Percentiles rank a stretch among this genome's conserved stretches.
phyloP scores from a whole-genome alignment of 768 basidiomycete genomes.

The Auriscalpium orientale region DNA sequence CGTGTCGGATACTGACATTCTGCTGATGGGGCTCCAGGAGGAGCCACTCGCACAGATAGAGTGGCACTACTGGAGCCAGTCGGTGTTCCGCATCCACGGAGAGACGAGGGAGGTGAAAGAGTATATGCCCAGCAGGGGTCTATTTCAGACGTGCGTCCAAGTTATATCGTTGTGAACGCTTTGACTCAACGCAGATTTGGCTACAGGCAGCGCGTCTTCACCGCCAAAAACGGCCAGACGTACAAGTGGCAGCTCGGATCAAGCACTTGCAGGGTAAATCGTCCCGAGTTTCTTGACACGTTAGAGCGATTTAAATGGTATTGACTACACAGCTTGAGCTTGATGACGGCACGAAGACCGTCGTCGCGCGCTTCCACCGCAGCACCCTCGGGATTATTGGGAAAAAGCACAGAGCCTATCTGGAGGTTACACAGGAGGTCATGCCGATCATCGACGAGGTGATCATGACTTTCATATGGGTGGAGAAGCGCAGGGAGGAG shows the following conservation, averaged over 20 bases:
- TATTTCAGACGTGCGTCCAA: background rate
- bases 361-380: background rate
- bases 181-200: background rate
- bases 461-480: background rate
- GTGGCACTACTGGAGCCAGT: background rate
- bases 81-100: background rate
- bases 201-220: background rate
- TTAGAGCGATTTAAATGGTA: no score
- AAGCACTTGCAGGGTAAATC: background rate
- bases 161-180: background rate
- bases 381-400: background rate
- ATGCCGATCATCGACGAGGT: background rate
- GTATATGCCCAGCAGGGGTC: background rate
- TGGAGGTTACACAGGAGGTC: background rate
- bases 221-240: background rate
- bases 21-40: background rate
- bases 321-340: constrained; percentile 3
- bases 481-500: background rate
- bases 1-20: background rate
- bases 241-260: background rate
- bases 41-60: background rate
- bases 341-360: background rate
- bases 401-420: background rate
- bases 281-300: background rate
- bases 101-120: background rate